Conservation (phyloP, 2,329 filamentous ascomycete species). For the Venturia pyrina region DNA sequence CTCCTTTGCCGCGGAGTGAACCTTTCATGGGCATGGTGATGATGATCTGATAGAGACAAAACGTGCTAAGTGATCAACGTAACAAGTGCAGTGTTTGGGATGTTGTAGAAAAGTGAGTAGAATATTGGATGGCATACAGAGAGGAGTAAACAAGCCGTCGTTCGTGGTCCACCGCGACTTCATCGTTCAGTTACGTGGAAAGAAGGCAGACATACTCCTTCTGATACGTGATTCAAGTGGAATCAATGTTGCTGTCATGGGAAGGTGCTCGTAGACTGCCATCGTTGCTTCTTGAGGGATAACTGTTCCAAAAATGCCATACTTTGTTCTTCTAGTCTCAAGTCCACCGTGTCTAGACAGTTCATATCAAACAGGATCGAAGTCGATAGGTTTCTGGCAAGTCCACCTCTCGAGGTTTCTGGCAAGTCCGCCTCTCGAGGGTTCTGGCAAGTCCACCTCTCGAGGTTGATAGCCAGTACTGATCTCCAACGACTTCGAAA, state of each 20-base stretch:
- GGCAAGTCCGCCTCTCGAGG: too few species aligned
- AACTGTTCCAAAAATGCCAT: too few species aligned
- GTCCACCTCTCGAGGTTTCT: too few species aligned
- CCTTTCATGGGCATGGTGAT: not conserved
- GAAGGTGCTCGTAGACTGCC: not conserved
- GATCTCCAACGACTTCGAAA: too few species aligned
- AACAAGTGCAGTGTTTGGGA: not conserved
- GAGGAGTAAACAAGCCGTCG: not conserved
- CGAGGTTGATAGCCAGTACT: too few species aligned
- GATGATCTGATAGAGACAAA: not conserved
- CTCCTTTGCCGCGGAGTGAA: not conserved
- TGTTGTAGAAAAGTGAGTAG: not conserved
- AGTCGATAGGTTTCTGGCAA: too few species aligned
- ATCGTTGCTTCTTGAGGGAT: not conserved
- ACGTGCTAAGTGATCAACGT: conserved; percentile 1
- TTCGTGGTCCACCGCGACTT: not conserved
- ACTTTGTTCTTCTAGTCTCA: too few species aligned
- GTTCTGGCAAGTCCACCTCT: too few species aligned
- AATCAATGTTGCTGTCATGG: not conserved
- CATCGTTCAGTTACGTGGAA: not conserved
- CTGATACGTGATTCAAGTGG: not conserved
- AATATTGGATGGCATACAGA: not conserved
- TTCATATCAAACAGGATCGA: too few species aligned
- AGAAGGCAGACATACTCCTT: not conserved
- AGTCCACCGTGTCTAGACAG: too few species aligned